Conservation (phyloP, 345 rosid genomes). For the Nephelium lappaceum region DNA sequence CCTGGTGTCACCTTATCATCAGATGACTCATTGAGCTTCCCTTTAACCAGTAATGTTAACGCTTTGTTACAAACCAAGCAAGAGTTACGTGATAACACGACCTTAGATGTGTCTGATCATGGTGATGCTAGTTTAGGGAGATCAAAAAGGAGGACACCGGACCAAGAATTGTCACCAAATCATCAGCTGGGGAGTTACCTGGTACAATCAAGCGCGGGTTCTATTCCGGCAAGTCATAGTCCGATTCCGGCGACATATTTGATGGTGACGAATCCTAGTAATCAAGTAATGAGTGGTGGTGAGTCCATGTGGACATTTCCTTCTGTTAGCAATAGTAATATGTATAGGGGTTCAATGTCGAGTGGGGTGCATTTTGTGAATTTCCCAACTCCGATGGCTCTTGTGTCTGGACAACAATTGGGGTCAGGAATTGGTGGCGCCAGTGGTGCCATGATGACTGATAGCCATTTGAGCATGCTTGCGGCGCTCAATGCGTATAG, state of each 20-base stretch:
- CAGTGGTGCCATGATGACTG: constrained; percentile 37
- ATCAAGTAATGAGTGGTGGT: constrained; percentile 41
- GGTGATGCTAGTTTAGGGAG: constrained; percentile 26
- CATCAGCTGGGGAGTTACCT: constrained; percentile 59
- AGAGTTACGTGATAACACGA: constrained; percentile 28
- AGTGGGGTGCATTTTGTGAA: constrained; percentile 81
- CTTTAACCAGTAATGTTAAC: constrained; percentile 21
- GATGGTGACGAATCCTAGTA: constrained; percentile 55
- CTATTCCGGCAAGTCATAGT: constrained; percentile 51
- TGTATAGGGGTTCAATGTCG: constrained; percentile 42
- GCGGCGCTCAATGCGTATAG: constrained; percentile 71
- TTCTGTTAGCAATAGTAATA: constrained; percentile 28
- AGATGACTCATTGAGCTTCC: constrained; percentile 25
- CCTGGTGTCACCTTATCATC: constrained; percentile 33
- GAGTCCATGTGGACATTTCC: constrained; percentile 55
- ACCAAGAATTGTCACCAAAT: constrained; percentile 27
- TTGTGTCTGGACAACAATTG: constrained; percentile 64
- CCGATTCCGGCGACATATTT: constrained; percentile 61
- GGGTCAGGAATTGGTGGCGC: constrained; percentile 37
- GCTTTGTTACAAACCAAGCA: constrained; percentile 43
- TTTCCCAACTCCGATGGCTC: constrained; percentile 69
- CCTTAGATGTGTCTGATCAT: constrained; percentile 22
- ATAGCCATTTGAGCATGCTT: constrained; percentile 64
- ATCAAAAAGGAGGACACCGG: constrained; percentile 27
- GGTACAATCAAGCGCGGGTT: constrained; percentile 58